Base-by-base conservation (phyloP, 192 early-diverging fungal genomes). In the Helicostylum pulchrum region DNA sequence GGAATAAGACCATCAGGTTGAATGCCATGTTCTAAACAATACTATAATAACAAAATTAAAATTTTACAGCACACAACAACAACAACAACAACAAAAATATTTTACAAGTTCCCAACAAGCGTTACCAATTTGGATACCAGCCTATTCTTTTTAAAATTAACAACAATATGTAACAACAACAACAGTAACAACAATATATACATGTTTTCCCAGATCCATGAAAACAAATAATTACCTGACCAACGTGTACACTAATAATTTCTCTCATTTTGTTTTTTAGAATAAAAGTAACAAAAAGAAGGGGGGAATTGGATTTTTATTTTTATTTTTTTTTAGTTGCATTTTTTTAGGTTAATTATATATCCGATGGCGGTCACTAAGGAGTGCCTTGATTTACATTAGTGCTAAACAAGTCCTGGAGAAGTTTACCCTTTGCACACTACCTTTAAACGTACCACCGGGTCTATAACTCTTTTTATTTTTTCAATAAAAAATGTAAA, bases 1-100 rank as follows among this genome's bases (percentile, higher is more conserved):
- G 58, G 51, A n/a, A 93, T 83, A 62, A 83, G 82, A 67, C 96
- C 96, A 77, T 99, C 95, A 66, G 93, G 93, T 74, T 91, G 85
- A 75, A 99, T 96, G 61, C 95, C 94, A 83, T 99, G 97, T 80
- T 99, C 97, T 43, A 88, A 79, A 70, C 87, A 92, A 79, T 88
- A 90, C 68, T 74, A 26, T 9, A 39, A 10, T 39, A 39, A 10
- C 6, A 39, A n/a, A n/a, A n/a, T n/a, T 9, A 3, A 39, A 39
- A 39, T 39, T 39, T 26, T n/a, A n/a, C n/a, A n/a, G n/a, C n/a
- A n/a, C n/a, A n/a, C 26, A 26, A 26, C 0, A 26, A 26, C 0
- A 26, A 26, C 26, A 26, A 26, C 26, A 26, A 2, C 0, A 39
- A 39, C 36, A 39, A 0, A 39, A 3, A 39, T 39, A 39, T 3